Percentiles rank a stretch among this genome's conserved stretches.
Conservation (phyloP, 148 eudicot genomes). For the Fagopyrum tataricum region DNA sequence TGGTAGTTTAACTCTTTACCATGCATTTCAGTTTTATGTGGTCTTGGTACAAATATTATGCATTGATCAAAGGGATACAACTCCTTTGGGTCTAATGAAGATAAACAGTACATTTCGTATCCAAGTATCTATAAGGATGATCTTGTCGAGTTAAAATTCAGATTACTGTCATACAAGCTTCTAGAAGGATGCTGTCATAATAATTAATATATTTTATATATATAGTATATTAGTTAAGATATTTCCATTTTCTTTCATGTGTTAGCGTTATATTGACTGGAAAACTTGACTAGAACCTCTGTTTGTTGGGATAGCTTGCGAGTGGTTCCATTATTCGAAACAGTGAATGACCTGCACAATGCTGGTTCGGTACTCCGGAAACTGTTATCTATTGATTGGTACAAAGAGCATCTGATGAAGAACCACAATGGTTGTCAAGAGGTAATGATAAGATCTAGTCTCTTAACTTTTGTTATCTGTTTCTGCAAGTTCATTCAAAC, state of each 20-base stretch:
- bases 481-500: not conserved
- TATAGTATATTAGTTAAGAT: not conserved
- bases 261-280: not conserved
- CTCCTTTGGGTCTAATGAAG: no score
- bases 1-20: no score
- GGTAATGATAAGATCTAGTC: conserved; percentile 26
- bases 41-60: not conserved
- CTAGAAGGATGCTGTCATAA: not conserved
- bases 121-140: no score
- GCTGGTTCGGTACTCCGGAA: conserved; percentile 86
- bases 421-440: conserved; percentile 87
- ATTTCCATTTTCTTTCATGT: not conserved
- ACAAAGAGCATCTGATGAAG: conserved; percentile 63
- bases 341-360: conserved; percentile 74
- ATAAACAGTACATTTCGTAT: no score
- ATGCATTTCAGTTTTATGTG: not conserved
- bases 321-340: conserved; percentile 90
- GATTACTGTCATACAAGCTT: not conserved
- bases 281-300: not conserved
- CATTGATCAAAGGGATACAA: no score
- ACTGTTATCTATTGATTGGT: conserved; percentile 83
- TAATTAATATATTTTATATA: no score
- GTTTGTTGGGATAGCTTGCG: conserved; percentile 45
- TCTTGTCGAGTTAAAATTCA: no score
- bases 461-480: no score